Base-by-base conservation (phyloP, 768 basidiomycete genomes). In the Suillus cothurnatus region DNA sequence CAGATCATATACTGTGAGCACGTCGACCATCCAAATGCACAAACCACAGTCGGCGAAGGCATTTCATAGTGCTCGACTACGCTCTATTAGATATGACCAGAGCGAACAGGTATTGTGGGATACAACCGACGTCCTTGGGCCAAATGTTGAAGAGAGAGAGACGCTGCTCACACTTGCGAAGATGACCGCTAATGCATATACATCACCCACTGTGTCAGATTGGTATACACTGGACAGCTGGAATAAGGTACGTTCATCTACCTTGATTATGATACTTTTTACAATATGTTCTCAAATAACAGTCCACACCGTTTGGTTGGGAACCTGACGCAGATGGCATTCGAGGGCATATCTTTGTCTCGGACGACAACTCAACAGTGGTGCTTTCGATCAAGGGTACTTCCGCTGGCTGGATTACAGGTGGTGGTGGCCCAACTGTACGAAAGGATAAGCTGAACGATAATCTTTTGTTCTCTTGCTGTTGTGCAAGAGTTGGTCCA, bases 321-420 rank as follows among this genome's bases (percentile, higher is more conserved):
- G 87, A 91, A 68, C 89, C 92, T 0, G 86, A 90, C 31, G 88
- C 88, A n/a, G 93, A 97, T 73, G 95, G 95, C 0, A 86, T 98
- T 66, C 85, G 97, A 53, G 97, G 97, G 0, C 95, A 98, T 71
- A 79, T 99, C 26, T 97, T 97, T 69, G 92, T 90, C n/a, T 86
- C 87, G 1, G 81, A 81, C 12, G 90, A 93, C 75, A 94, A 96
- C 69, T 87, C 87, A 17, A 97, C 93, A 0, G 92, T 98, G 28
- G 81, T 97, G 34, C 81, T 98, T 62, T 86, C 94, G 28, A 83
- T 98, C 77, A 98, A 99, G 73, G 97, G 97, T n/a, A 99, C 97
- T 0, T 93, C 93, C 2, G 88, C 91, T 2, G 82, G 83, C 12
- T 79, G 79, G 78, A 81, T 90, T 11, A 84, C 89, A 71, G 83